These are phyloP conservation scores for Apiospora rasikravindrae DNA, from an alignment of 2,329 filamentous ascomycete species.

Conservation along the genomic window DNA sequence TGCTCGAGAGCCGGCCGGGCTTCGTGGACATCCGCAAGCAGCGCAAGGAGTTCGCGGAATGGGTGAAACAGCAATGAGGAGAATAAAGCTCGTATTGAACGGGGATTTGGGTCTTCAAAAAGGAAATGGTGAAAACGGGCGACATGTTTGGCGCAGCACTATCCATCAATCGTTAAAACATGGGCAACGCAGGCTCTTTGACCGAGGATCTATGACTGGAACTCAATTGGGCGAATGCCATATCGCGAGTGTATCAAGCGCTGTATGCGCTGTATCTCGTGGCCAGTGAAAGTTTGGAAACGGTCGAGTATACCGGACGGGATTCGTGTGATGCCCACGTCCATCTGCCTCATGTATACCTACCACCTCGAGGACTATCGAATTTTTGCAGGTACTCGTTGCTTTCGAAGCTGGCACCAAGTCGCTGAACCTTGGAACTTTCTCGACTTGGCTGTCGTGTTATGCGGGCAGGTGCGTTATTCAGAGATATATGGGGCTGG, in stretches of 20 bases:
- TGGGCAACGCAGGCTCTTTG: not conserved
- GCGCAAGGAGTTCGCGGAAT: slow-evolving; percentile 78
- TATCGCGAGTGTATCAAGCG: not conserved
- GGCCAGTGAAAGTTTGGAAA: not conserved
- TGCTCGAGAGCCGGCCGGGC: slow-evolving; percentile 78
- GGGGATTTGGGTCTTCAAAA: not conserved
- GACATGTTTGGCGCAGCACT: not conserved
- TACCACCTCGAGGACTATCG: not conserved
- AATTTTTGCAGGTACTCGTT: not conserved
- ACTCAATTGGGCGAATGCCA: not conserved
- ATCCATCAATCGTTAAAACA: slow-evolving; percentile 17
- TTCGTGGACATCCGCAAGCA: slow-evolving; percentile 89
- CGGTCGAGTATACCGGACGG: not conserved
- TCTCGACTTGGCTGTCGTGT: not conserved
- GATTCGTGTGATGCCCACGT: not conserved
- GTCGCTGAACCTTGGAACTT: not conserved
- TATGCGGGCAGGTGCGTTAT: not conserved
- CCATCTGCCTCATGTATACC: too few species aligned
- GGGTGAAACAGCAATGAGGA: slow-evolving; percentile 56
- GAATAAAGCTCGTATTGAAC: not conserved
- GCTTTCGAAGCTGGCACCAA: not conserved
- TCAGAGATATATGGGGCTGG: not conserved
- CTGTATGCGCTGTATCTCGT: not conserved
- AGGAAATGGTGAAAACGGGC: not conserved
- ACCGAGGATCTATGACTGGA: not conserved